These are phyloP conservation scores for Phytophthora meadii DNA, from an alignment of 352 stramenopile species.

Conservation along the genomic window DNA sequence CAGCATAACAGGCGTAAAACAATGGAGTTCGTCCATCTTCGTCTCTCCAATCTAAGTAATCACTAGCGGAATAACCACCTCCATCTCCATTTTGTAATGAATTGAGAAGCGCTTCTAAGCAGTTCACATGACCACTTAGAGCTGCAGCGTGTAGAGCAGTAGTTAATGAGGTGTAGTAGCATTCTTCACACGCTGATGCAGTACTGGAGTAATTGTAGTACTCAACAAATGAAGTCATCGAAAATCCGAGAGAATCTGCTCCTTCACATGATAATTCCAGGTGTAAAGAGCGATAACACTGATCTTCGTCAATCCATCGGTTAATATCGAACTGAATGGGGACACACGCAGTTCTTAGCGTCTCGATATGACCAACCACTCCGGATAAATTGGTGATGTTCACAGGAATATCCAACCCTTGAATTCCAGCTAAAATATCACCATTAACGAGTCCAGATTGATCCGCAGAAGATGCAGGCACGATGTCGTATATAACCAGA, in stretches of 20 bases:
- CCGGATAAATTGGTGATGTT: slow-evolving; percentile 17
- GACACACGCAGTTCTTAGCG: neutral
- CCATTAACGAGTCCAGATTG: slow-evolving; percentile 47
- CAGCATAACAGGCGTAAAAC: slow-evolving; percentile 77
- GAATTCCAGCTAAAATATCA: slow-evolving; percentile 56
- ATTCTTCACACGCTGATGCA: slow-evolving; percentile 52
- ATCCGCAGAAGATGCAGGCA: slow-evolving; percentile 33
- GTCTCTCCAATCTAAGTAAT: slow-evolving; percentile 63
- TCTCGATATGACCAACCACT: slow-evolving; percentile 28
- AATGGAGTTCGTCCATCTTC: slow-evolving; percentile 70
- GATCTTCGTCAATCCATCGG: slow-evolving; percentile 50
- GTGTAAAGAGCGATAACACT: slow-evolving; percentile 49
- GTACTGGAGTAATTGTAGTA: slow-evolving; percentile 52
- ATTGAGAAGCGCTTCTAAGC: slow-evolving; percentile 51
- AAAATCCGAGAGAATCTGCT: slow-evolving; percentile 44
- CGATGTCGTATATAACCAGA: slow-evolving; percentile 56
- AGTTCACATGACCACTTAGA: slow-evolving; percentile 57
- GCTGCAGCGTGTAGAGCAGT: slow-evolving; percentile 68
- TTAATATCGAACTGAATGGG: slow-evolving; percentile 47
- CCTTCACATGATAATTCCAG: slow-evolving; percentile 26
- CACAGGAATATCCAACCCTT: slow-evolving; percentile 25
- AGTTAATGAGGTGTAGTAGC: slow-evolving; percentile 60
- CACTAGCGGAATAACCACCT: slow-evolving; percentile 26
- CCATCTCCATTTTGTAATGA: slow-evolving; percentile 24
- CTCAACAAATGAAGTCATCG: slow-evolving; percentile 58